A percentile compares a stretch with the other conserved stretches of the same genome.
phyloP scores from a whole-genome alignment of 1,284 basidiomycete species.

The Irpex sp. region DNA sequence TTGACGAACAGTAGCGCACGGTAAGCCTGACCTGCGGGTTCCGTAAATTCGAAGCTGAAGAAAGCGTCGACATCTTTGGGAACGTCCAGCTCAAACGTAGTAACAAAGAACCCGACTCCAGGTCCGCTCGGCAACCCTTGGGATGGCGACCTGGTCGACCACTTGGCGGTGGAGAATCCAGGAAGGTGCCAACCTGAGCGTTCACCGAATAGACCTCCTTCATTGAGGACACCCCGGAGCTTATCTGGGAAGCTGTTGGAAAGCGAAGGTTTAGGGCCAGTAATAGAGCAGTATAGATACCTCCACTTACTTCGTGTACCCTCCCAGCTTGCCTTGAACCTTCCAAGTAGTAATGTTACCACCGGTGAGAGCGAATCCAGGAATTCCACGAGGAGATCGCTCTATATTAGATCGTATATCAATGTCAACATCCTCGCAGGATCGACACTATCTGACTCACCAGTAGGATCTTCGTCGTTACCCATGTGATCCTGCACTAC shows the following conservation, averaged over 20 bases:
- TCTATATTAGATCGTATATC: slow-evolving; percentile 16
- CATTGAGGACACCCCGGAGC: slow-evolving; percentile 67
- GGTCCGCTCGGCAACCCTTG: slow-evolving; percentile 55
- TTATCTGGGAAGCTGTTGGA: slow-evolving; percentile 59
- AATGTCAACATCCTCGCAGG: neutral
- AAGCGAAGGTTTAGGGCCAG: neutral
- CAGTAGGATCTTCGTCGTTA: slow-evolving; percentile 51
- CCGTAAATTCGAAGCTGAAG: slow-evolving; percentile 61
- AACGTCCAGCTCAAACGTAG: slow-evolving; percentile 61
- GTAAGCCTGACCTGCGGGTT: slow-evolving; percentile 45
- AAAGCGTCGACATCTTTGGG: slow-evolving; percentile 58
- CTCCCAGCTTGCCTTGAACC: slow-evolving; percentile 79
- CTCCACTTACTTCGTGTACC: slow-evolving; percentile 54
- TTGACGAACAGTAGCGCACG: slow-evolving; percentile 74
- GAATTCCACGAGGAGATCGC: slow-evolving; percentile 75
- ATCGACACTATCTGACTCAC: slow-evolving; percentile 28
- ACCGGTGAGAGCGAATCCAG: slow-evolving; percentile 63
- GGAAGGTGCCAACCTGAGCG: slow-evolving; percentile 82
- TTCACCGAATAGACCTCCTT: slow-evolving; percentile 79
- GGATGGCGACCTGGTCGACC: slow-evolving; percentile 51
- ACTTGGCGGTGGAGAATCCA: slow-evolving; percentile 59
- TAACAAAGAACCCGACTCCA: slow-evolving; percentile 78
- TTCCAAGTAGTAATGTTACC: slow-evolving; percentile 70
- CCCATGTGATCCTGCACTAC: slow-evolving; percentile 84
- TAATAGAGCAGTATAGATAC: neutral